phyloP scores from a whole-genome alignment of 2,329 filamentous ascomycete species.

The Alternaria sp. region DNA sequence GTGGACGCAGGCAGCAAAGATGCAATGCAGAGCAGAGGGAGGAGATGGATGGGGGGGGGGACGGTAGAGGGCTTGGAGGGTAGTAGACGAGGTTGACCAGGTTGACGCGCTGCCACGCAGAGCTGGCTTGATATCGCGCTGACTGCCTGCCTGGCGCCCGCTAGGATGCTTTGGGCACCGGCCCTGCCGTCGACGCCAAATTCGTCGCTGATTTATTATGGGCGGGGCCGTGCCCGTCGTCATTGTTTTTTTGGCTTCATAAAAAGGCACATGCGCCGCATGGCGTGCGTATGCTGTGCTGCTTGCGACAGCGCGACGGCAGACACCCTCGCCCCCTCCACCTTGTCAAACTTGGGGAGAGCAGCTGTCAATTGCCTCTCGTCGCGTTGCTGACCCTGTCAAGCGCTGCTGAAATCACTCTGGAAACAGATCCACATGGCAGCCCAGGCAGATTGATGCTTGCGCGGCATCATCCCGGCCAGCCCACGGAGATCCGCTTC shows the following conservation, averaged over 20 bases:
- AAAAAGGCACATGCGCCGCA: conserved; percentile 17
- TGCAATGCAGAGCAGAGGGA: conserved; percentile 11
- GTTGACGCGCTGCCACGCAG: conserved; percentile 23
- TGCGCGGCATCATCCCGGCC: conserved; percentile 24
- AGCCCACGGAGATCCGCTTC: conserved; percentile 20
- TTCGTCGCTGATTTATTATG: conserved; percentile 30
- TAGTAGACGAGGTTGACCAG: conserved; percentile 12
- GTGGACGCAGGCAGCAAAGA: conserved; percentile 31
- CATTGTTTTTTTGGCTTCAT: conserved; percentile 32
- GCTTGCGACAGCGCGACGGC: neutral
- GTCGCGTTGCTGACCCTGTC: conserved; percentile 4
- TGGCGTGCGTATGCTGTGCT: conserved; percentile 11
- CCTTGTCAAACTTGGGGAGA: neutral
- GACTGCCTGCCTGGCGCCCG: conserved; percentile 22
- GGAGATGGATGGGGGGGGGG: conserved; percentile 13
- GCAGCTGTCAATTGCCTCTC: conserved; percentile 4
- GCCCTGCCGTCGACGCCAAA: conserved; percentile 28
- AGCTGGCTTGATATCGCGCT: conserved; percentile 27
- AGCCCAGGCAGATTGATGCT: conserved; percentile 13
- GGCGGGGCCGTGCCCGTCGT: conserved; percentile 35
- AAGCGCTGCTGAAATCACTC: neutral
- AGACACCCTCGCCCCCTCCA: neutral
- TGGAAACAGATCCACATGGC: conserved; percentile 1
- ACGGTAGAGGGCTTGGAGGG: conserved; percentile 8
- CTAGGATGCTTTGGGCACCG: conserved; percentile 29